Evolutionary conservation across 2,329 filamentous ascomycete genomes (phyloP).

Genomic region (Alternaria solani): DNA sequence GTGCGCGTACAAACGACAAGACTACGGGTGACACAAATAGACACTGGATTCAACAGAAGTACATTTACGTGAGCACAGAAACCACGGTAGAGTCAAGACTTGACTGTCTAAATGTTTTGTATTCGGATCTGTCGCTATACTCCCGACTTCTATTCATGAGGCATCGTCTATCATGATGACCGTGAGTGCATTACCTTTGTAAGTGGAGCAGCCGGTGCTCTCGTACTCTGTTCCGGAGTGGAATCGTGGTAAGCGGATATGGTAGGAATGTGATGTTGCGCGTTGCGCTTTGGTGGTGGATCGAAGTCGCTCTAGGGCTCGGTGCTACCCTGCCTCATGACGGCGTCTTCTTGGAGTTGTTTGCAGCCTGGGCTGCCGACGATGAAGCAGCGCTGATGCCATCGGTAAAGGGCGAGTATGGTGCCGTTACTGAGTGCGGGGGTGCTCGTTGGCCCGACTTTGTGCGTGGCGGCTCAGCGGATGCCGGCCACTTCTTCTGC

Average conservation of each 20-base stretch:
- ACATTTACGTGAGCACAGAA: not conserved
- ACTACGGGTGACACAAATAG: not conserved
- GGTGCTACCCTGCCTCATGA: conserved; percentile 15
- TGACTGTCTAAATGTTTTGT: conserved; percentile 21
- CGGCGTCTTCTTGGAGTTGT: conserved; percentile 46
- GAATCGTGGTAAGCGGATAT: conserved; percentile 1
- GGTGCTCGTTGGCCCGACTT: conserved; percentile 52
- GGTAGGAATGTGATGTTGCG: conserved; percentile 1
- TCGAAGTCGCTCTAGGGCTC: conserved; percentile 2
- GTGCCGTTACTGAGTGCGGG: conserved; percentile 64
- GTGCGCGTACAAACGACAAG: conserved; percentile 6
- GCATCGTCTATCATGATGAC: conserved; percentile 39
- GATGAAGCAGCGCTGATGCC: conserved; percentile 47
- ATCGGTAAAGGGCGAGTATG: conserved; percentile 68
- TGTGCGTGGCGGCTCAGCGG: conserved; percentile 51
- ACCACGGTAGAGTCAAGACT: conserved; percentile 7
- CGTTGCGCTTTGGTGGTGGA: conserved; percentile 1
- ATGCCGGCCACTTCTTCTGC: conserved; percentile 63
- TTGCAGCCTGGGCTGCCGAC: conserved; percentile 34
- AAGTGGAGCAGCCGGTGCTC: conserved; percentile 35
- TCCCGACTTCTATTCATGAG: conserved; percentile 36
- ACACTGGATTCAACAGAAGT: not conserved
- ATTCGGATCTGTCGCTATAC: conserved; percentile 28
- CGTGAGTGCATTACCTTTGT: conserved; percentile 34
- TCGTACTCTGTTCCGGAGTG: conserved; percentile 24